These are phyloP conservation scores for Cladophialophora immunda DNA, from an alignment of 2,329 filamentous ascomycete species.

Conservation along the genomic window DNA sequence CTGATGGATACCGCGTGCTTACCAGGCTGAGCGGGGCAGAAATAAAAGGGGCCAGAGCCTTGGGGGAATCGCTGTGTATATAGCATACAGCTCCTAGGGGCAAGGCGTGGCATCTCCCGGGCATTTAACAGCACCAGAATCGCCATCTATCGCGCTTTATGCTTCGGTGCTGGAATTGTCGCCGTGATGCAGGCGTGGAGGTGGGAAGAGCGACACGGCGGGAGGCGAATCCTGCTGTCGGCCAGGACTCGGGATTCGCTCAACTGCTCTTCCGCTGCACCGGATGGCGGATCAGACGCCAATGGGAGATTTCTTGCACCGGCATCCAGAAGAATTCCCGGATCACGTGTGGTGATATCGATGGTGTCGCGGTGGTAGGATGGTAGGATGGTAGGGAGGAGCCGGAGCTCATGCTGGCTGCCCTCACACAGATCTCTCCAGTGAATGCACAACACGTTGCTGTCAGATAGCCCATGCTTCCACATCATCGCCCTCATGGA, in stretches of 20 bases:
- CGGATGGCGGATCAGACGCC: background rate
- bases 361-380: background rate
- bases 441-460: background rate
- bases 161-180: slow-evolving; percentile 1
- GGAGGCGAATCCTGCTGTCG: slow-evolving; percentile 8
- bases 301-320: slow-evolving; percentile 1
- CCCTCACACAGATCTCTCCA: background rate
- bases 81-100: background rate
- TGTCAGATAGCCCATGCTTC: slow-evolving; percentile 79
- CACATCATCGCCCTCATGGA: slow-evolving; percentile 74
- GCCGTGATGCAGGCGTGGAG: background rate
- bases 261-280: slow-evolving; percentile 7
- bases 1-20: slow-evolving; percentile 9
- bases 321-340: slow-evolving; percentile 10
- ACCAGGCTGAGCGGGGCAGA: slow-evolving; percentile 22
- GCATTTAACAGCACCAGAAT: slow-evolving; percentile 10
- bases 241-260: slow-evolving; percentile 15
- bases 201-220: slow-evolving; percentile 7
- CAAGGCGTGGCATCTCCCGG: background rate
- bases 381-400: background rate
- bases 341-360: background rate
- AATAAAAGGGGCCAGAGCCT: slow-evolving; percentile 21
- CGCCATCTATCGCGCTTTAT: background rate
- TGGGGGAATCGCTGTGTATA: slow-evolving; percentile 1
- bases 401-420: background rate